Conservation (phyloP, 805 yeast species). For the Debaryomyces prosopidis region DNA sequence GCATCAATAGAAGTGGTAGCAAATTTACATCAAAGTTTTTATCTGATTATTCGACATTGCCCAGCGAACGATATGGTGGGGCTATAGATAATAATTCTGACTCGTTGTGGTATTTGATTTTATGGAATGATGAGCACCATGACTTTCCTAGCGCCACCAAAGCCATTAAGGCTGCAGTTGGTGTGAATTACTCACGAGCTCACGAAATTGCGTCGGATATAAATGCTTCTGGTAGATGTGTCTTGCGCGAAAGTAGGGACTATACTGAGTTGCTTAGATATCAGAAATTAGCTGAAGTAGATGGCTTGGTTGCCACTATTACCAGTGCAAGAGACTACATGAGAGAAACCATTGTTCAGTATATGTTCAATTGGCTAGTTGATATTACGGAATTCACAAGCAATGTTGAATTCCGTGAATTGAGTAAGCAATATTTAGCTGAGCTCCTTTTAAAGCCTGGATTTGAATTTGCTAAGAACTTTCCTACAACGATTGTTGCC, state of each 20-base stretch:
- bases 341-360: slow-evolving; percentile 47
- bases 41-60: slow-evolving; percentile 34
- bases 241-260: slow-evolving; percentile 36
- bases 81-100: slow-evolving; percentile 32
- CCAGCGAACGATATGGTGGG: slow-evolving; percentile 30
- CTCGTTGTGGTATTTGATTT: slow-evolving; percentile 45
- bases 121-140: slow-evolving; percentile 84
- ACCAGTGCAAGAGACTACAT: slow-evolving; percentile 50
- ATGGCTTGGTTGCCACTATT: slow-evolving; percentile 59
- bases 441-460: slow-evolving; percentile 41
- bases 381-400: slow-evolving; percentile 31
- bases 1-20: slow-evolving; percentile 23
- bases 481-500: slow-evolving; percentile 23
- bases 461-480: slow-evolving; percentile 30
- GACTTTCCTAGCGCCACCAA: slow-evolving; percentile 54
- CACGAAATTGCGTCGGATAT: slow-evolving; percentile 42
- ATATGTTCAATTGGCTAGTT: slow-evolving; percentile 53
- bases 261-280: slow-evolving; percentile 26
- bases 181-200: slow-evolving; percentile 25
- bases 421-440: slow-evolving; percentile 30
- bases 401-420: slow-evolving; percentile 22
- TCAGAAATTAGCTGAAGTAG: slow-evolving; percentile 40
- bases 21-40: slow-evolving; percentile 21
- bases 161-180: slow-evolving; percentile 42
- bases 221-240: slow-evolving; percentile 51